Percentiles rank a stretch among this genome's conserved stretches.
phyloP scores from a whole-genome alignment of 225 moss, liverwort and hornwort species.

The Pseudisothecium myosuroides region DNA sequence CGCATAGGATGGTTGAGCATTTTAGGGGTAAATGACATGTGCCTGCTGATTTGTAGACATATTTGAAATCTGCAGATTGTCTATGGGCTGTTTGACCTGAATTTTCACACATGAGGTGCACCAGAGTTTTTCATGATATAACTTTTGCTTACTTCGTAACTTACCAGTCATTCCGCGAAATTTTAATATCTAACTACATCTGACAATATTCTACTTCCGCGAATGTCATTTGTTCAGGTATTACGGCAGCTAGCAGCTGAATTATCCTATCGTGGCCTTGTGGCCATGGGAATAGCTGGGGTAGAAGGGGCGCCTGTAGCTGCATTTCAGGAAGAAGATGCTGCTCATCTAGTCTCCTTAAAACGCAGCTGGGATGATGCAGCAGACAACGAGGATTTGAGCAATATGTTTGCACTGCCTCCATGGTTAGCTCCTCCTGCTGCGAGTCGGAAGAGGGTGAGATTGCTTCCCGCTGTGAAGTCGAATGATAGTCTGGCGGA shows the following conservation, averaged over 20 bases:
- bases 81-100: not conserved
- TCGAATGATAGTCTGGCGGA: conserved; percentile 42
- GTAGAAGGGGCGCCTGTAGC: conserved; percentile 86
- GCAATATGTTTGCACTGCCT: conserved; percentile 26
- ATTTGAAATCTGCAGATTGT: not conserved
- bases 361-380: conserved; percentile 37
- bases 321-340: conserved; percentile 89
- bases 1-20: not conserved
- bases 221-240: conserved; percentile 36
- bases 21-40: not conserved
- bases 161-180: not conserved
- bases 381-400: conserved; percentile 1
- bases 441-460: conserved; percentile 62
- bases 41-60: not conserved
- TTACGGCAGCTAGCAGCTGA: conserved; percentile 84
- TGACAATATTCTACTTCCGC: not conserved
- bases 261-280: conserved; percentile 74
- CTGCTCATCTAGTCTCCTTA: conserved; percentile 42
- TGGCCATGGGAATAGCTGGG: conserved; percentile 86
- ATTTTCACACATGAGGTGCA: not conserved
- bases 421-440: conserved; percentile 79
- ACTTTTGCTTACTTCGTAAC: not conserved
- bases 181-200: not conserved
- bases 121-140: not conserved
- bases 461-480: conserved; percentile 42